A percentile compares a stretch with the other conserved stretches of the same genome.
Conservation (phyloP, 495 filamentous ascomycete species). For the Bombardia bombarda region DNA sequence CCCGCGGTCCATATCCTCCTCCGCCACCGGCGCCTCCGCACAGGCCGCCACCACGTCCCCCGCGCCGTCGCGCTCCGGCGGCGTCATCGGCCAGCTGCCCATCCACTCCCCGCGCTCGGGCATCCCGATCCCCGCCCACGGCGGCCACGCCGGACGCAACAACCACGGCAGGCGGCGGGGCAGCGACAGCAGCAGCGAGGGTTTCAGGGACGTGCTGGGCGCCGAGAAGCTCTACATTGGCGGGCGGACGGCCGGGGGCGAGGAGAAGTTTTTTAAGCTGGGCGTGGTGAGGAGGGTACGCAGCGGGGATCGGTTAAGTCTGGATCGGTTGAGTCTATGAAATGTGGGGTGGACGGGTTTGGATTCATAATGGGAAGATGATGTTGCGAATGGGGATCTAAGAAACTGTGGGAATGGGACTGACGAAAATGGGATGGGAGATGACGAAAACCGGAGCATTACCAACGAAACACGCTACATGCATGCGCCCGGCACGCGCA, state of each 20-base stretch:
- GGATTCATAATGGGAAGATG: too few species aligned
- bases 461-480: too few species aligned
- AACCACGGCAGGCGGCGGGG: slow-evolving; percentile 51
- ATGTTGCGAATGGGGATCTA: too few species aligned
- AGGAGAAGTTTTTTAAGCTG: slow-evolving; percentile 78
- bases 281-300: slow-evolving; percentile 47
- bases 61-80: slow-evolving; percentile 25
- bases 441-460: too few species aligned
- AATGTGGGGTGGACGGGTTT: too few species aligned
- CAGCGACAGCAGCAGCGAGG: slow-evolving; percentile 69
- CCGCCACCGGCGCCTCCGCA: slow-evolving; percentile 12
- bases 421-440: too few species aligned
- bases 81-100: slow-evolving; percentile 36
- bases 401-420: too few species aligned
- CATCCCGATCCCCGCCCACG: slow-evolving; percentile 14
- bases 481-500: too few species aligned
- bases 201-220: slow-evolving; percentile 67
- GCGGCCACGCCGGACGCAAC: slow-evolving; percentile 8
- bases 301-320: slow-evolving; percentile 47
- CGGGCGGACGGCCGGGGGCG: slow-evolving; percentile 72
- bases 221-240: slow-evolving; percentile 84
- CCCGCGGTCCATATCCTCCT: slow-evolving; percentile 21
- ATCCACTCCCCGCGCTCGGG: slow-evolving; percentile 34
- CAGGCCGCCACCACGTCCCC: slow-evolving; percentile 22
- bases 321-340: slow-evolving; percentile 52